Conservation (phyloP, 345 rosid genomes). For the Passiflora organensis region DNA sequence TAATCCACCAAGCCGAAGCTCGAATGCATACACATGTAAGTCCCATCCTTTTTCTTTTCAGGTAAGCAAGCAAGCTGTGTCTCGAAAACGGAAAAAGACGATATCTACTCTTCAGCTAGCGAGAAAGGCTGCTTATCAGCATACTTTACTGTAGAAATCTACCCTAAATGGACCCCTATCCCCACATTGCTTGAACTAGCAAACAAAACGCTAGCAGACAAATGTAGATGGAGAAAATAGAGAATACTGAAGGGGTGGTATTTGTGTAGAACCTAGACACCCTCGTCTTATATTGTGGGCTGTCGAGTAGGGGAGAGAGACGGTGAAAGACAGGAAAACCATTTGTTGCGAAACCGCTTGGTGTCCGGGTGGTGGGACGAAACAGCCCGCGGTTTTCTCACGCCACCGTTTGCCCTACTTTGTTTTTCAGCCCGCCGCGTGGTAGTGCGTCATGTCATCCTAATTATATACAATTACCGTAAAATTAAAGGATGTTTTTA, state of each 20-base stretch:
- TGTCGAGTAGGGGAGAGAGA: background rate
- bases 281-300: conserved; percentile 10
- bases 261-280: conserved; percentile 9
- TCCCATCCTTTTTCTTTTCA: too few species aligned
- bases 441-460: conserved; percentile 27
- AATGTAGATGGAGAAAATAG: conserved; percentile 5
- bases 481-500: too few species aligned
- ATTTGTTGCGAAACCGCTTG: conserved; percentile 30
- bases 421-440: conserved; percentile 25
- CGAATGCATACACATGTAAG: too few species aligned
- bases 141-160: conserved; percentile 2
- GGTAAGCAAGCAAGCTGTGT: background rate
- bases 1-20: too few species aligned
- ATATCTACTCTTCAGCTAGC: background rate
- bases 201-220: conserved; percentile 30
- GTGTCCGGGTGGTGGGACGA: conserved; percentile 48
- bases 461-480: background rate
- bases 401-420: conserved; percentile 18
- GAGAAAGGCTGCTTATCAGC: background rate
- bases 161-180: conserved; percentile 20
- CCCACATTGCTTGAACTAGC: conserved; percentile 12
- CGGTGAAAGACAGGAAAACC: conserved; percentile 1
- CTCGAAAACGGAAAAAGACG: conserved; percentile 1
- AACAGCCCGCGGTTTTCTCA: conserved; percentile 48
- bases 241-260: conserved; percentile 12